Conservation (phyloP, 345 rosid species). For the Aethionema arabicum region DNA sequence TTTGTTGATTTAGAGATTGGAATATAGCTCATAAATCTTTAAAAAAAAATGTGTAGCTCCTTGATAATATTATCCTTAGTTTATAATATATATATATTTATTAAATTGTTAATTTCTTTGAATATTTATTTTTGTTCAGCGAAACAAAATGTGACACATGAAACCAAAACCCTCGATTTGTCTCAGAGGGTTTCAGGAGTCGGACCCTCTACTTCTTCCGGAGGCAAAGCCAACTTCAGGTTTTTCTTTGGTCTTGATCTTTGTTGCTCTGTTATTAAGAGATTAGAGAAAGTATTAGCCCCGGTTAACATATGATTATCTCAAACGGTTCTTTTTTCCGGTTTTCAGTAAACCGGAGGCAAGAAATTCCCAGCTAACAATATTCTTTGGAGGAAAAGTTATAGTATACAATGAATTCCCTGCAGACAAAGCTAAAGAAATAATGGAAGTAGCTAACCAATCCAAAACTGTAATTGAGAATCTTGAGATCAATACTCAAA, state of each 20-base stretch:
- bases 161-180: neutral
- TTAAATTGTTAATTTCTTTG: conserved; percentile 1
- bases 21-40: conserved; percentile 7
- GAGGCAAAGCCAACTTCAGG: conserved; percentile 33
- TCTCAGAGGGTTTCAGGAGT: neutral
- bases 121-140: conserved; percentile 13
- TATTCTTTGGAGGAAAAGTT: conserved; percentile 65
- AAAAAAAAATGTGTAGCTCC: neutral
- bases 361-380: conserved; percentile 52
- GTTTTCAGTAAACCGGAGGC: conserved; percentile 27
- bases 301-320: neutral
- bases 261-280: neutral
- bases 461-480: conserved; percentile 17
- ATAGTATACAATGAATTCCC: conserved; percentile 53
- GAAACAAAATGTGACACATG: conserved; percentile 17
- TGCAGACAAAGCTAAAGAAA: conserved; percentile 53
- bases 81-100: too few species aligned
- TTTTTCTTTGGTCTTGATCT: conserved; percentile 6
- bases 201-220: conserved; percentile 5
- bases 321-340: neutral
- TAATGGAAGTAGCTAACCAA: conserved; percentile 48
- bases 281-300: neutral
- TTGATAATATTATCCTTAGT: neutral
- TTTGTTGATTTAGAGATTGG: neutral
- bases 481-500: neutral